Conservation (phyloP, 2,329 filamentous ascomycete species). For the Ceratocystis ficicola region DNA sequence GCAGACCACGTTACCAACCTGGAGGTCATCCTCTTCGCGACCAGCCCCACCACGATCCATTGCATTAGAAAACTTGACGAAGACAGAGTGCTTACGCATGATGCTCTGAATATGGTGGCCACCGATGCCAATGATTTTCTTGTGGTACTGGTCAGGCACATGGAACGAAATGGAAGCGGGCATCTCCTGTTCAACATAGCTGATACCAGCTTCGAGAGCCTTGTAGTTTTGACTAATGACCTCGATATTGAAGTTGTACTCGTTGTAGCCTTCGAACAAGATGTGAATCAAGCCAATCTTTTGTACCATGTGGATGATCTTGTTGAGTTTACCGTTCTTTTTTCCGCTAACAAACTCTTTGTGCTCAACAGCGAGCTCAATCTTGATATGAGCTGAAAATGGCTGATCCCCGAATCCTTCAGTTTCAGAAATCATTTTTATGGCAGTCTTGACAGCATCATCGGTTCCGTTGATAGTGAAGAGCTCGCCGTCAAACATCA, state of each 20-base stretch:
- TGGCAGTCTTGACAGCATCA: conserved; percentile 88
- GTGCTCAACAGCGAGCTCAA: conserved; percentile 97
- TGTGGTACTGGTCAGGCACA: conserved; percentile 97
- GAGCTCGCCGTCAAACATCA: conserved; percentile 85
- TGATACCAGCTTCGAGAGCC: conserved; percentile 82
- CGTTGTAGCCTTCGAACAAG: conserved; percentile 97
- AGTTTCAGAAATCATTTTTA: conserved; percentile 85
- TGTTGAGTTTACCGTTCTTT: conserved; percentile 99
- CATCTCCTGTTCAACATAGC: conserved; percentile 96
- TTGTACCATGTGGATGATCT: conserved; percentile 82
- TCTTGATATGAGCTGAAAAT: conserved; percentile 93
- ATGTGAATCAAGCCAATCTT: conserved; percentile 87
- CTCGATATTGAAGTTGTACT: conserved; percentile 99
- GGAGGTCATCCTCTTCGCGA: conserved; percentile 94
- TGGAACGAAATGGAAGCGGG: conserved; percentile 98
- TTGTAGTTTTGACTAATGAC: conserved; percentile 88
- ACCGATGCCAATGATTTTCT: conserved; percentile 96
- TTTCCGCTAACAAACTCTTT: conserved; percentile 99
- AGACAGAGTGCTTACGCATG: conserved; percentile 99
- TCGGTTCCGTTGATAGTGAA: conserved; percentile 94
- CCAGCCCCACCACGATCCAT: conserved; percentile 92
- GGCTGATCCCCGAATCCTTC: conserved; percentile 76
- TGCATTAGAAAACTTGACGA: conserved; percentile 98
- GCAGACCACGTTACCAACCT: conserved; percentile 98
- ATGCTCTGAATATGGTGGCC: conserved; percentile 98